phyloP scores from a whole-genome alignment of 1,284 basidiomycete genomes.

The Ustilago crameri region DNA sequence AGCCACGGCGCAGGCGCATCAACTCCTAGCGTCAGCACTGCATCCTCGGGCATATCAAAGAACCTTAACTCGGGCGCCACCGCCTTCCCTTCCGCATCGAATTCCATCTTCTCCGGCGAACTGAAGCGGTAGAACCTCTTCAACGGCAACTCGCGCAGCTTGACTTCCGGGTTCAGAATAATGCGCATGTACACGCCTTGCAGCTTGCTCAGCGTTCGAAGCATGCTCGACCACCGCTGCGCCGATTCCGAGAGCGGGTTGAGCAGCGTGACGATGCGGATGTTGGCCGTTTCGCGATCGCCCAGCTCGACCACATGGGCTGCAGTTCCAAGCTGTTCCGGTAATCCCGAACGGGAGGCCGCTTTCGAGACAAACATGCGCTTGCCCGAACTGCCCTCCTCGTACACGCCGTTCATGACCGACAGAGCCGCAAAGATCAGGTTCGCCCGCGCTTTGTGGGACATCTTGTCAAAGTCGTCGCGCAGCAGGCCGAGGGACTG shows the following conservation, averaged over 20 bases:
- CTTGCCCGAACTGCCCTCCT: slow-evolving; percentile 14
- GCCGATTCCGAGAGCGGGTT: slow-evolving; percentile 87
- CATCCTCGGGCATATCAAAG: slow-evolving; percentile 70
- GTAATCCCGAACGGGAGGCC: slow-evolving; percentile 23
- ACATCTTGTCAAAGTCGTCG: slow-evolving; percentile 12
- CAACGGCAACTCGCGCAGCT: slow-evolving; percentile 78
- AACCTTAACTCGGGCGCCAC: slow-evolving; percentile 39
- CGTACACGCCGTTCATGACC: slow-evolving; percentile 46
- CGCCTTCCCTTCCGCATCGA: slow-evolving; percentile 76
- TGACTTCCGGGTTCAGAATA: slow-evolving; percentile 55
- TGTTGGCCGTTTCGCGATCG: slow-evolving; percentile 75
- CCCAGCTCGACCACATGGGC: slow-evolving; percentile 73
- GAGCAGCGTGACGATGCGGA: slow-evolving; percentile 80
- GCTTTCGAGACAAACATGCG: slow-evolving; percentile 25
- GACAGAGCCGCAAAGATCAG: slow-evolving; percentile 44
- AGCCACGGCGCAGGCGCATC: slow-evolving; percentile 91
- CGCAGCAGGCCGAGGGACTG: slow-evolving; percentile 27
- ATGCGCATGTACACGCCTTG: slow-evolving; percentile 53
- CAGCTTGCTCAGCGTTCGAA: slow-evolving; percentile 43
- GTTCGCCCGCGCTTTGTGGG: slow-evolving; percentile 19
- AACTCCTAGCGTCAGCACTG: slow-evolving; percentile 90
- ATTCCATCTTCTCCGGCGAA: slow-evolving; percentile 74
- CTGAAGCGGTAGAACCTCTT: slow-evolving; percentile 93
- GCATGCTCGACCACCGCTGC: slow-evolving; percentile 83
- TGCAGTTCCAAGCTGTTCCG: slow-evolving; percentile 27